Evolutionary conservation across 305 asterid genomes (phyloP), one percentile per base, ranked within the genome.

Genomic region (Solanum chacoense): DNA sequence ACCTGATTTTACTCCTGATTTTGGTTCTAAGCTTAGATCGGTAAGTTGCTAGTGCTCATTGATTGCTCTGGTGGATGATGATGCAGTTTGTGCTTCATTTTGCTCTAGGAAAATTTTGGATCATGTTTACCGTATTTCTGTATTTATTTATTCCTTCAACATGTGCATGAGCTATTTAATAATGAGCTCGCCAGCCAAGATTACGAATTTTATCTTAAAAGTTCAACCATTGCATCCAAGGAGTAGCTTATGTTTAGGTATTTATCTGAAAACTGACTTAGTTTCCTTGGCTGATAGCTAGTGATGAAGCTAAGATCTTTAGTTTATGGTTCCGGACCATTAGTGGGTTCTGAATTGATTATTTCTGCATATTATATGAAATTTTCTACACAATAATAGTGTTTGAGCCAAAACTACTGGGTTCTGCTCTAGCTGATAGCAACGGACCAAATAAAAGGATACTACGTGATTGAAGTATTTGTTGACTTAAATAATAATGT

Each of bases 1-100:
- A 35, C 98, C 99, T 65, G 99, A 98, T 92, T 98, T 98, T 92
- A 94, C 98, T 8, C 93, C 98, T 34, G 98, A 94, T 85, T 98
- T 98, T 91, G 99, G 99, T 76, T 91, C 97, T 76, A 96, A 96
- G 90, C 98, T 98, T 89, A 97, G 98, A 89, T 88, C 85, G 94
- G 99, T 98, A 94, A 89, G 76, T 91, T 91, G 73, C 22, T 38
- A 24, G n/a, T 24, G 12, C 65, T 45, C 42, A 29, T 81, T 83
- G 73, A 83, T 37, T 83, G 31, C 11, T 83, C 55, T 50, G 87
- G 36, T 31, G 31, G 40, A 29, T 20, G 87, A 84, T 84, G 13
- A 55, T 20, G 74, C 11, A 32, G 31, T 55, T 20, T 29, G 37
- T 50, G 32, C 74, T 50, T 59, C 74, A 84, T 59, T 84, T 84